Evolutionary conservation across 257 asterid species (phyloP).

Genomic region (Oldenlandia corymbosa): DNA sequence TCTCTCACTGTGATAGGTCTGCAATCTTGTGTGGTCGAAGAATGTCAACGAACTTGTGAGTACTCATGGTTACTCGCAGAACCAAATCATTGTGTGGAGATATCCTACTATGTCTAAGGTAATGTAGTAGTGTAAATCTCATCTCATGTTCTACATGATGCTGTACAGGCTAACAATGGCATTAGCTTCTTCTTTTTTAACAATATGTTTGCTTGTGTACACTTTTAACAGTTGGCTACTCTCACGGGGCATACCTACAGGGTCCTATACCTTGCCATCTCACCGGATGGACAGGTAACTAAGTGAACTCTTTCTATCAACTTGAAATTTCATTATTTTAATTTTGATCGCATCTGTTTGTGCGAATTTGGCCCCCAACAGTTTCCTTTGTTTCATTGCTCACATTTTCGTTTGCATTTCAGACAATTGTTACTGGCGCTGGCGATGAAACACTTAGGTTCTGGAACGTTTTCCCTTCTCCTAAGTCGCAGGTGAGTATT

Average conservation of each 20-base stretch:
- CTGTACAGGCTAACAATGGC: neutral
- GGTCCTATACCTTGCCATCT: slow-evolving; percentile 89
- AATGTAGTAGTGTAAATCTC: slow-evolving; percentile 12
- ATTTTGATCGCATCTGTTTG: too few relatives aligned
- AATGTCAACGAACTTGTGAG: slow-evolving; percentile 96
- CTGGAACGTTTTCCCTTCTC: slow-evolving; percentile 94
- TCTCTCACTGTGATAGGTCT: slow-evolving; percentile 51
- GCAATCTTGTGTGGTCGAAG: slow-evolving; percentile 99
- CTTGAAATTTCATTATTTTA: neutral
- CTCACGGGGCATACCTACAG: slow-evolving; percentile 88
- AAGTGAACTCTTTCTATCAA: neutral
- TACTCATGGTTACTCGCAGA: slow-evolving; percentile 94
- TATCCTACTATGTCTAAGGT: slow-evolving; percentile 96
- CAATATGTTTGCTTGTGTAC: neutral
- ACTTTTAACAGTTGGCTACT: slow-evolving; percentile 73
- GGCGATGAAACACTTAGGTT: slow-evolving; percentile 97
- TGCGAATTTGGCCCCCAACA: too few relatives aligned
- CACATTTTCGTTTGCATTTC: slow-evolving; percentile 5
- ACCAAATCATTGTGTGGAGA: slow-evolving; percentile 91
- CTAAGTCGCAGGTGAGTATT: slow-evolving; percentile 72
- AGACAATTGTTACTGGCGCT: slow-evolving; percentile 98
- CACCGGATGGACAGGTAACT: slow-evolving; percentile 97
- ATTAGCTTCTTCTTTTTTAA: neutral
- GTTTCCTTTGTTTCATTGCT: neutral
- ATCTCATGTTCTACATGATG: neutral